Evolutionary conservation across 108 stramenopile species (phyloP), one percentile per base, ranked within the genome.

Genomic region (Skeletonema tropicum): DNA sequence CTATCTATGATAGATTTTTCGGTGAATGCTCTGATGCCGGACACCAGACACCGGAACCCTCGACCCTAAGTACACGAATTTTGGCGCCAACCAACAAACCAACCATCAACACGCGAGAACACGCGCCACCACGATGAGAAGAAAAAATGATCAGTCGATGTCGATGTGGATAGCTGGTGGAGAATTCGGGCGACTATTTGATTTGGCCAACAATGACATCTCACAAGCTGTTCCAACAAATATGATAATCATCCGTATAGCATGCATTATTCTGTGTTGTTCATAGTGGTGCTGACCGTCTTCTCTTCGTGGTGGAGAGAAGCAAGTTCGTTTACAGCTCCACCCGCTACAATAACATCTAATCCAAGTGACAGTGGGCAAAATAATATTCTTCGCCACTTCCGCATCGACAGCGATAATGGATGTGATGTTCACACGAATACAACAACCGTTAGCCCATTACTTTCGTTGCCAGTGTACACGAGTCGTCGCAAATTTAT

Each of bases 401-500:
- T 23, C 13, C 19, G 15, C 49, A 52, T 52, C 1, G 49, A 52
- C 6, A 23, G 23, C 52, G 52, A 55, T 55, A 35, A 35, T 55
- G 52, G 9, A 55, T 55, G 23, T 23, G 52, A 55, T 55, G 6
- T 2, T 23, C 52, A 23, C 19, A 23, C 52, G 23, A 55, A 55
- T n/a, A 23, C 52, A 55, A 55, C 52, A 55, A 55, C 52, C 19
- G 2, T 10, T 55, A 39, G 10, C 11, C 11, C 10, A 12, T 39
- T 39, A 12, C 21, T 10, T 55, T 9, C 23, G 5, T 21, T 55
- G 9, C 23, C 63, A 32, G 11, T 67, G 38, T 59, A 75, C 32
- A 35, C 45, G 29, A 75, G 59, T 65, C 66, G 74, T 2, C 65
- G 74, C 10, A 75, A 67, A 41, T 75, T 75, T 29, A 61, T 75